phyloP scores from a whole-genome alignment of 2,329 filamentous ascomycete species.

The Macrophomina pseudophaseolina region DNA sequence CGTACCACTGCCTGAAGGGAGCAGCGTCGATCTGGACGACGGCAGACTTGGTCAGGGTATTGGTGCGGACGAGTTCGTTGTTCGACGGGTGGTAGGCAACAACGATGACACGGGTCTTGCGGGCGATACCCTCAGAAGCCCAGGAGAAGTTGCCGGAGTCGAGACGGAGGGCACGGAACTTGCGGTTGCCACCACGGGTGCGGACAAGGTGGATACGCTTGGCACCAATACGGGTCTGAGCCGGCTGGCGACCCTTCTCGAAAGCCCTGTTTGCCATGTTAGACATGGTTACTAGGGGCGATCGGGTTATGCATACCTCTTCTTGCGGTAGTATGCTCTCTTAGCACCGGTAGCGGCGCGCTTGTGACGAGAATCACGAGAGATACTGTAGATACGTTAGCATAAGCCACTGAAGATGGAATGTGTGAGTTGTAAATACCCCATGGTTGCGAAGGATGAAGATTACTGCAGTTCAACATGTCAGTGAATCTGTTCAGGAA shows the following conservation, averaged over 20 bases:
- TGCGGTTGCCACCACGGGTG: slow-evolving; percentile 98
- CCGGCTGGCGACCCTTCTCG: slow-evolving; percentile 99
- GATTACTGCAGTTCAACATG: slow-evolving; percentile 34
- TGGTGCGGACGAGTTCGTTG: slow-evolving; percentile 99
- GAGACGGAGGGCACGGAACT: slow-evolving; percentile 98
- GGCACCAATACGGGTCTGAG: slow-evolving; percentile 98
- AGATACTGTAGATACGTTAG: slow-evolving; percentile 73
- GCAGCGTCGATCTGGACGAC: slow-evolving; percentile 98
- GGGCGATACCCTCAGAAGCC: slow-evolving; percentile 96
- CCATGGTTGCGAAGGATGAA: slow-evolving; percentile 59
- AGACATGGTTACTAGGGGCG: slow-evolving; percentile 63
- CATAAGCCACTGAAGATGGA: slow-evolving; percentile 28
- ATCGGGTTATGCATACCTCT: slow-evolving; percentile 64
- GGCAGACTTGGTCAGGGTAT: slow-evolving; percentile 99
- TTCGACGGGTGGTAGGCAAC: slow-evolving; percentile 99
- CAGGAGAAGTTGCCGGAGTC: slow-evolving; percentile 99
- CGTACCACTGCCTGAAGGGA: slow-evolving; percentile 99
- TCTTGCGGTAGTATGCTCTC: slow-evolving; percentile 63
- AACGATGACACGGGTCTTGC: slow-evolving; percentile 98
- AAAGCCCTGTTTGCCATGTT: slow-evolving; percentile 80
- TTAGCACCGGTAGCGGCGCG: slow-evolving; percentile 99
- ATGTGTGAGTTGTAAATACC: slow-evolving; percentile 46
- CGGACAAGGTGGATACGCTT: slow-evolving; percentile 97
- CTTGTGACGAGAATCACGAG: slow-evolving; percentile 99
- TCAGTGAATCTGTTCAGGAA: slow-evolving; percentile 7